These are phyloP conservation scores for Passalora sequoiae DNA, from an alignment of 2,329 filamentous ascomycete species.

Conservation along the genomic window DNA sequence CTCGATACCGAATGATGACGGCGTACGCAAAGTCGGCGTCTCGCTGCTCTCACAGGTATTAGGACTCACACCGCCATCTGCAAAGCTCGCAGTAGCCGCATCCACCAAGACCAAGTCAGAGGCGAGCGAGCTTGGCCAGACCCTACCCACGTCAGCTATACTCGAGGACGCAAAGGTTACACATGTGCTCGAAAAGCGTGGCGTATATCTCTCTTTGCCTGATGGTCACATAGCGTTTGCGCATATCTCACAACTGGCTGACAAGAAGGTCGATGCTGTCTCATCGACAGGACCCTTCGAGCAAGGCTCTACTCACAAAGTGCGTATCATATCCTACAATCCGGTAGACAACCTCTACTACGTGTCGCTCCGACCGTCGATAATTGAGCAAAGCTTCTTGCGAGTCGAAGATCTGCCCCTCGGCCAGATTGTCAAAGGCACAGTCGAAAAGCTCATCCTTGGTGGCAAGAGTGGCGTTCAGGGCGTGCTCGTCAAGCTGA, in stretches of 20 bases:
- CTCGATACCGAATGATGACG: slow-evolving; percentile 71
- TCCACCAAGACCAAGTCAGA: slow-evolving; percentile 26
- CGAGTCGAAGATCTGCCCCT: slow-evolving; percentile 85
- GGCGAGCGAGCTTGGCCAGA: slow-evolving; percentile 36
- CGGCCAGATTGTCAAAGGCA: slow-evolving; percentile 74
- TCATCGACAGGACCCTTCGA: slow-evolving; percentile 74
- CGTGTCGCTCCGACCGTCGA: slow-evolving; percentile 72
- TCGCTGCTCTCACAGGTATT: slow-evolving; percentile 82
- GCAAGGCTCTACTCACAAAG: slow-evolving; percentile 70
- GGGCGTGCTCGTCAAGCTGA: slow-evolving; percentile 75
- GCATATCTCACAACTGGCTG: slow-evolving; percentile 87
- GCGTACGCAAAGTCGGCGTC: slow-evolving; percentile 73
- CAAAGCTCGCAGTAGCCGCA: slow-evolving; percentile 34
- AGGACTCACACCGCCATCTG: slow-evolving; percentile 49
- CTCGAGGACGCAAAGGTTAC: slow-evolving; percentile 73
- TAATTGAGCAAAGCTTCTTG: slow-evolving; percentile 83
- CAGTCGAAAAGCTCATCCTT: slow-evolving; percentile 77
- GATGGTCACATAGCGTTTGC: slow-evolving; percentile 58
- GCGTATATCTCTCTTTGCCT: slow-evolving; percentile 72
- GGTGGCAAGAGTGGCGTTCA: slow-evolving; percentile 71
- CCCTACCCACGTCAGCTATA: slow-evolving; percentile 66
- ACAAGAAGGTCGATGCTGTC: slow-evolving; percentile 80
- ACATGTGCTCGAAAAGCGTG: slow-evolving; percentile 73
- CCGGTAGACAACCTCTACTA: slow-evolving; percentile 79
- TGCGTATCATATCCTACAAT: slow-evolving; percentile 81